Evolutionary conservation across 2,329 filamentous ascomycete genomes (phyloP).

Genomic region (Stachybotrys chartarum): DNA sequence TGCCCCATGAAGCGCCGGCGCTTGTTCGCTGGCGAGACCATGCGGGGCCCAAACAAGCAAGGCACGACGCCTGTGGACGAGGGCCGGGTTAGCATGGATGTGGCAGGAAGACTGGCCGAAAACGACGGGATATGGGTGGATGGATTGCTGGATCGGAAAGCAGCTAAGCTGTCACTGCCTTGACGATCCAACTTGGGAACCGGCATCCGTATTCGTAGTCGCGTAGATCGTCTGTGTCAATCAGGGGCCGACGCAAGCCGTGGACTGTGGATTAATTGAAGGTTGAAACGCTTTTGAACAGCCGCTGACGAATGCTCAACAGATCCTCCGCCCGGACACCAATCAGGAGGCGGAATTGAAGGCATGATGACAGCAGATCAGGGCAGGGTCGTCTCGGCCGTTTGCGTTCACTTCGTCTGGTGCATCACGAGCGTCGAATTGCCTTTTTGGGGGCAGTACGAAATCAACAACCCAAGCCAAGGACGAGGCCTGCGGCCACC

Average conservation of each 20-base stretch:
- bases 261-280: not conserved
- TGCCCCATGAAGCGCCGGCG: not conserved
- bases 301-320: not conserved
- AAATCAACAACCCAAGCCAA: not conserved
- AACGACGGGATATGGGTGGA: too few relatives aligned
- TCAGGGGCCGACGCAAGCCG: not conserved
- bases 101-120: too few relatives aligned
- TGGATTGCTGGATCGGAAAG: too few relatives aligned
- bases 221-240: not conserved
- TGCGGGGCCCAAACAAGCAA: not conserved
- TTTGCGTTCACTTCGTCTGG: too few relatives aligned
- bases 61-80: not conserved
- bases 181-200: too few relatives aligned
- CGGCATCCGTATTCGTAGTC: too few relatives aligned
- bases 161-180: too few relatives aligned
- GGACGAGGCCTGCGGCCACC: not conserved
- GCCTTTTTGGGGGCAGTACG: too few relatives aligned
- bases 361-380: not conserved
- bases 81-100: too few relatives aligned
- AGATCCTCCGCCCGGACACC: not conserved
- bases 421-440: too few relatives aligned
- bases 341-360: not conserved
- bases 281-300: not conserved
- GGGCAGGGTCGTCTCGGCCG: too few relatives aligned
- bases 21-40: too few relatives aligned